Evolutionary conservation across 768 basidiomycete species (phyloP).

Genomic region (Mrakia frigida): DNA sequence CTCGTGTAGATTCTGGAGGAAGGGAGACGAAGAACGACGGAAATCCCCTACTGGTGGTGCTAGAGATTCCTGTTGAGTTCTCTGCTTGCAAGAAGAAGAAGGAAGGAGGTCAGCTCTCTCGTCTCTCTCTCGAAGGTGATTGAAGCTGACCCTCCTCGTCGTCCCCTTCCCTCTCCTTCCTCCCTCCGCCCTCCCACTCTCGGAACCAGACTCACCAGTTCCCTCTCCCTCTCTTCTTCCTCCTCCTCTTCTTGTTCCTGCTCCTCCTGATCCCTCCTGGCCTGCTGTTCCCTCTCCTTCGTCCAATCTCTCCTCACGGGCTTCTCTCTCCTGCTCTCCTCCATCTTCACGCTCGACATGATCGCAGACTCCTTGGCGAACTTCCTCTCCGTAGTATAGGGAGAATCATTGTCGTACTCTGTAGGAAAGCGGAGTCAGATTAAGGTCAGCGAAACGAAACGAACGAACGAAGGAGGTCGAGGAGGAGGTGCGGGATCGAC

Average conservation of each 20-base stretch:
- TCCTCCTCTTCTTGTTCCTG: background rate
- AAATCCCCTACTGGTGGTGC: conserved; percentile 27
- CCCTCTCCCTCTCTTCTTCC: background rate
- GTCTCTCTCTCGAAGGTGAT: background rate
- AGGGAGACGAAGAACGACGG: conserved; percentile 26
- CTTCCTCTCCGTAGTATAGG: conserved; percentile 9
- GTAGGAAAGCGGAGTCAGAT: background rate
- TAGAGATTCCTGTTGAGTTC: background rate
- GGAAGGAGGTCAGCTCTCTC: background rate
- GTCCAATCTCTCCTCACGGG: conserved; percentile 2
- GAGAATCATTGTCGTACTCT: conserved; percentile 31
- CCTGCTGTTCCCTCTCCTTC: background rate
- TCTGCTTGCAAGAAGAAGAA: background rate
- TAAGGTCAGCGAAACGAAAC: background rate
- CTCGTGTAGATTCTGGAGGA: conserved; percentile 2
- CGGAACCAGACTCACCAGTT: background rate
- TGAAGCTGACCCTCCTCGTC: background rate
- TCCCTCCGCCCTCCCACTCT: background rate
- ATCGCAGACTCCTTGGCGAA: conserved; percentile 28
- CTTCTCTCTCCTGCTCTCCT: background rate
- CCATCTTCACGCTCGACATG: conserved; percentile 2
- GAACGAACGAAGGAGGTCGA: background rate
- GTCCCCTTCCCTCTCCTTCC: background rate
- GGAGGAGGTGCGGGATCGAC: background rate
- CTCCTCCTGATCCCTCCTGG: background rate